Evolutionary conservation across 1,284 basidiomycete species (phyloP).

Genomic region (Ganoderma sinense): DNA sequence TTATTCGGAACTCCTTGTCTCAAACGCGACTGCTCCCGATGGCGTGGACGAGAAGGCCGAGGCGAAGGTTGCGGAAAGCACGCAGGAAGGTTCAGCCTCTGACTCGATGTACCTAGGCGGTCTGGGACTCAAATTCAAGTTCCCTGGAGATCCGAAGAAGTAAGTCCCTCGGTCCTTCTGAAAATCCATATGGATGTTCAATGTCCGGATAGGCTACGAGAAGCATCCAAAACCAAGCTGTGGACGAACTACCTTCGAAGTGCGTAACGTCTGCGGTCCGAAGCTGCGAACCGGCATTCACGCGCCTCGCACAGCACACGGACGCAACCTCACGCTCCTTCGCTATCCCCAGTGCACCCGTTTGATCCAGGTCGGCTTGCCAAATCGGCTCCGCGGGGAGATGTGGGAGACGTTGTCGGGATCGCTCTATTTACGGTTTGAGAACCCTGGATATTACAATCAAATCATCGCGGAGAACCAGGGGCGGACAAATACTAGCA

Average conservation of each 20-base stretch:
- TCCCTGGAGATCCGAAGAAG: conserved; percentile 95
- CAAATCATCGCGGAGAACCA: conserved; percentile 81
- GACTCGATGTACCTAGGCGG: conserved; percentile 83
- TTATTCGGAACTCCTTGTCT: conserved; percentile 90
- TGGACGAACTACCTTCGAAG: conserved; percentile 92
- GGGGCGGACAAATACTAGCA: conserved; percentile 86
- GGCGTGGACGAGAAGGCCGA: conserved; percentile 72
- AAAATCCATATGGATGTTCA: background rate
- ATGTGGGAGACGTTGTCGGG: conserved; percentile 99
- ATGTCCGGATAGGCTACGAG: conserved; percentile 70
- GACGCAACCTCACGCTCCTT: conserved; percentile 90
- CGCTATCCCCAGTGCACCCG: conserved; percentile 97
- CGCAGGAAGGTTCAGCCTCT: conserved; percentile 55
- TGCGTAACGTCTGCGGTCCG: conserved; percentile 46
- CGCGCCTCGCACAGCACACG: conserved; percentile 64
- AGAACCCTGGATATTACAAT: conserved; percentile 89
- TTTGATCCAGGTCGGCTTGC: conserved; percentile 96
- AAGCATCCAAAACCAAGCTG: conserved; percentile 97
- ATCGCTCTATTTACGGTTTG: conserved; percentile 90
- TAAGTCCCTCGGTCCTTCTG: conserved; percentile 45
- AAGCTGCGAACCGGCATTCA: conserved; percentile 4
- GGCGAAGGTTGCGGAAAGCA: conserved; percentile 71
- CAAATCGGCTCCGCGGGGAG: conserved; percentile 94
- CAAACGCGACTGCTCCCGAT: conserved; percentile 64
- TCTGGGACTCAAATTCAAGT: conserved; percentile 88